These are phyloP conservation scores for Fraxinus ornus DNA, from an alignment of 305 asterid genomes.

Conservation along the genomic window DNA sequence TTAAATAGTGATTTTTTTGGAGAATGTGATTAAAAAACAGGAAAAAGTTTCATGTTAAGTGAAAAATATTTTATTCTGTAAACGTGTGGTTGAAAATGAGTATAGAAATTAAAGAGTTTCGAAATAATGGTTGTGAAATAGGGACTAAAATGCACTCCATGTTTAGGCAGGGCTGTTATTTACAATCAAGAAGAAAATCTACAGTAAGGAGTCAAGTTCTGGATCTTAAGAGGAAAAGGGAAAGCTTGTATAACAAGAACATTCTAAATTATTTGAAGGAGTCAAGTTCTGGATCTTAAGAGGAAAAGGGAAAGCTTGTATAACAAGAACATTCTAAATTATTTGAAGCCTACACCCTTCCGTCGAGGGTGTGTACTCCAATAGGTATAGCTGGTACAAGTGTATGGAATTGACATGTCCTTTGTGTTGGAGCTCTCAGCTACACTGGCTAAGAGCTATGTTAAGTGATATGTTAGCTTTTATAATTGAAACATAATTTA, in stretches of 20 bases:
- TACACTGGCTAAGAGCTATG: neutral
- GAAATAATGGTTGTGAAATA: no score
- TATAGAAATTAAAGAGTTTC: no score
- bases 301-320: neutral
- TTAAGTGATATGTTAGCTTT: neutral
- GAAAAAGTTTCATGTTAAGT: no score
- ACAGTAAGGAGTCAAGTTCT: neutral
- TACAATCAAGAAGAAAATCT: neutral
- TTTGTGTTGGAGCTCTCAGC: neutral
- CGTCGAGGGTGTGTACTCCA: neutral
- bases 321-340: neutral
- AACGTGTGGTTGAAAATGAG: no score
- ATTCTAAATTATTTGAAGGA: neutral
- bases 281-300: neutral
- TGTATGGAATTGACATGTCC: neutral
- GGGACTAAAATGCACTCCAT: neutral
- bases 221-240: neutral
- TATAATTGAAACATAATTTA: neutral
- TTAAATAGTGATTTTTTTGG: no score
- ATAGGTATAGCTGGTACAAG: neutral
- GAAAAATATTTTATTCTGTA: no score
- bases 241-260: neutral
- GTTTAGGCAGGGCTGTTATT: neutral
- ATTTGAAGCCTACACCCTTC: neutral
- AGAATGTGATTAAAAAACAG: no score